Percentiles rank a stretch among this genome's conserved stretches.
phyloP scores from a whole-genome alignment of 352 stramenopile genomes.

The Stephanocyclus meneghinianus region DNA sequence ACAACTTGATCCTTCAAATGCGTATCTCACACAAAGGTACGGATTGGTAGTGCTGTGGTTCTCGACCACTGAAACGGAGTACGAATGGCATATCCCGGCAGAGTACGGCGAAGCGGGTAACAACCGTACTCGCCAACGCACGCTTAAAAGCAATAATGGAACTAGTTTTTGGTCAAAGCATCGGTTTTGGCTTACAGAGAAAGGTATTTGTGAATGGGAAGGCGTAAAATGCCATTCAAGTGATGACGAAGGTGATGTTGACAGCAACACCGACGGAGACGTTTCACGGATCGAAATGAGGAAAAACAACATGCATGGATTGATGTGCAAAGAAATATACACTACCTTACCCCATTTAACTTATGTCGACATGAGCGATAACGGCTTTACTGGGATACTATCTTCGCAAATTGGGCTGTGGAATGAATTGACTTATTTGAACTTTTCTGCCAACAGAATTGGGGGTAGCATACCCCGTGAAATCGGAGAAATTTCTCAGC shows the following conservation, averaged over 20 bases:
- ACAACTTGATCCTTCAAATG: conserved; percentile 34
- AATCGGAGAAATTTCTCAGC: conserved; percentile 32
- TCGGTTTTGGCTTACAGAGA: conserved; percentile 38
- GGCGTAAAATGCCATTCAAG: conserved; percentile 41
- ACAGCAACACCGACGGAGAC: conserved; percentile 39
- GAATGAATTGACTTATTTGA: conserved; percentile 31
- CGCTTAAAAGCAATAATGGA: conserved; percentile 3
- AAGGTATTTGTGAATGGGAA: conserved; percentile 48
- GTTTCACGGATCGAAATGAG: conserved; percentile 41
- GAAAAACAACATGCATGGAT: conserved; percentile 50
- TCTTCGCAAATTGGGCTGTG: conserved; percentile 20
- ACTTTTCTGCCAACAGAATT: conserved; percentile 54
- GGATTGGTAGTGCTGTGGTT: conserved; percentile 52
- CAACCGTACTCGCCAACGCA: neutral
- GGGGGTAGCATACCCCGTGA: conserved; percentile 28
- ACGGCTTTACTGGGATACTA: conserved; percentile 42
- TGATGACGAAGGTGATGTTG: conserved; percentile 1
- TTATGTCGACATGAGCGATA: conserved; percentile 50
- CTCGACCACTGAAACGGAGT: conserved; percentile 42
- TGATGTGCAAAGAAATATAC: conserved; percentile 46
- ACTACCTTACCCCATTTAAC: conserved; percentile 35
- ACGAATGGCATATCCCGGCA: conserved; percentile 39
- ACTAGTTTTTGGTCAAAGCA: conserved; percentile 30
- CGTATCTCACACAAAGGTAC: conserved; percentile 48
- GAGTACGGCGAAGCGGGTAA: conserved; percentile 8